Conservation (phyloP, 2,329 filamentous ascomycete genomes). For the Pseudogymnoascus sp. region DNA sequence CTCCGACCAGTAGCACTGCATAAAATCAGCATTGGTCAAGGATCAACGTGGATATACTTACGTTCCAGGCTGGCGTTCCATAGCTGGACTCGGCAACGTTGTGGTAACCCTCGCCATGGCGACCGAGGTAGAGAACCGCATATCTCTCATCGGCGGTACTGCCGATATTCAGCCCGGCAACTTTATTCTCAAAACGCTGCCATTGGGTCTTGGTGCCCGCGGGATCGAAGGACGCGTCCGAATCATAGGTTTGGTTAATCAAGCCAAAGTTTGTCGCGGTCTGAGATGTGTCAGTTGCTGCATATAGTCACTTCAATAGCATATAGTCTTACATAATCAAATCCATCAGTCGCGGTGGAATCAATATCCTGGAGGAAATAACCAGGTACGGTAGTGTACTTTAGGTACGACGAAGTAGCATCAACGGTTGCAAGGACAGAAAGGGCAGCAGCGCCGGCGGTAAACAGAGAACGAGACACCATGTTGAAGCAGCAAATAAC, state of each 20-base stretch:
- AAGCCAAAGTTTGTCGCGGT: constrained; percentile 57
- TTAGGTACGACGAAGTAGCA: constrained; percentile 35
- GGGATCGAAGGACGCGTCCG: constrained; percentile 38
- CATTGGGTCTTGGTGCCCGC: constrained; percentile 47
- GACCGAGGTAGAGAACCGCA: constrained; percentile 59
- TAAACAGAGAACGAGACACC: background rate
- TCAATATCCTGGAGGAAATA: constrained; percentile 58
- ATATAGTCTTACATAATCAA: constrained; percentile 51
- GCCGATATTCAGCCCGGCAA: constrained; percentile 45
- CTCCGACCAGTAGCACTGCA: constrained; percentile 56
- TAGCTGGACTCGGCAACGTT: constrained; percentile 58
- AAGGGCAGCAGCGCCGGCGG: background rate
- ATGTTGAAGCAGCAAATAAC: constrained; percentile 4
- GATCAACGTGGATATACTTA: constrained; percentile 28
- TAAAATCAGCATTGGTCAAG: background rate
- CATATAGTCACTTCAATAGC: background rate
- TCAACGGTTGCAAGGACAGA: background rate
- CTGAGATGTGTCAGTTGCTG: constrained; percentile 29
- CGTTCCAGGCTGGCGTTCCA: constrained; percentile 62
- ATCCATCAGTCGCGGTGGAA: constrained; percentile 45
- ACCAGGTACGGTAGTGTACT: constrained; percentile 52
- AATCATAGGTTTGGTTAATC: constrained; percentile 53
- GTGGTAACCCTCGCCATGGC: constrained; percentile 62
- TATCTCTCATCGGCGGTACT: constrained; percentile 44
- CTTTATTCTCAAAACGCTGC: constrained; percentile 54